phyloP scores from a whole-genome alignment of 768 basidiomycete genomes.

The Dentipellis fragilis region DNA sequence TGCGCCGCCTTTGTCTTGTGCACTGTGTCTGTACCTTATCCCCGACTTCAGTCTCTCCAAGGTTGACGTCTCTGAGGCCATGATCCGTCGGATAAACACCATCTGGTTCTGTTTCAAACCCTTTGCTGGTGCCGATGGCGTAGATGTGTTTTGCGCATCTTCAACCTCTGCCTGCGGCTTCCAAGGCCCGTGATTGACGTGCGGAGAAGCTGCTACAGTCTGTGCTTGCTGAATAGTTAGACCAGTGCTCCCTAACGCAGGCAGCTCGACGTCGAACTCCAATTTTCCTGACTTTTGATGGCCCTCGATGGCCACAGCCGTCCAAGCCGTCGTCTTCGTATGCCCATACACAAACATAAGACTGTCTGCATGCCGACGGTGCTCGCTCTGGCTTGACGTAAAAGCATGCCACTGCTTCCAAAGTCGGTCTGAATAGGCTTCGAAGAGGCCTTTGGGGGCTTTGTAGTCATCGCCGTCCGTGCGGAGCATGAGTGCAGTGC shows the following conservation, averaged over 20 bases:
- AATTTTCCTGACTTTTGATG: not conserved
- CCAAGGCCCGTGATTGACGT: not conserved
- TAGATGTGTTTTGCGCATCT: no score
- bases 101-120: not conserved
- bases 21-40: not conserved
- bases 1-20: not conserved
- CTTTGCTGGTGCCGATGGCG: not conserved
- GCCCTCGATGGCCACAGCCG: not conserved
- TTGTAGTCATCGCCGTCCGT: not conserved
- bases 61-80: not conserved
- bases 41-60: not conserved
- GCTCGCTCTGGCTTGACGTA: not conserved
- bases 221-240: not conserved
- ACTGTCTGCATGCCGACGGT: not conserved
- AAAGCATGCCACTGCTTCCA: not conserved
- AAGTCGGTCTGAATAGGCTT: not conserved
- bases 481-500: not conserved
- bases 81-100: not conserved
- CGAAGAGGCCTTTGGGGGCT: not conserved
- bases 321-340: not conserved
- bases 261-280: not conserved
- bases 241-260: not conserved
- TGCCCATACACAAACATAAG: not conserved
- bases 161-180: no score
- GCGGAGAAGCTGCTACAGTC: not conserved